Conservation (phyloP, 352 stramenopile genomes). For the Globisporangium sylvaticum region DNA sequence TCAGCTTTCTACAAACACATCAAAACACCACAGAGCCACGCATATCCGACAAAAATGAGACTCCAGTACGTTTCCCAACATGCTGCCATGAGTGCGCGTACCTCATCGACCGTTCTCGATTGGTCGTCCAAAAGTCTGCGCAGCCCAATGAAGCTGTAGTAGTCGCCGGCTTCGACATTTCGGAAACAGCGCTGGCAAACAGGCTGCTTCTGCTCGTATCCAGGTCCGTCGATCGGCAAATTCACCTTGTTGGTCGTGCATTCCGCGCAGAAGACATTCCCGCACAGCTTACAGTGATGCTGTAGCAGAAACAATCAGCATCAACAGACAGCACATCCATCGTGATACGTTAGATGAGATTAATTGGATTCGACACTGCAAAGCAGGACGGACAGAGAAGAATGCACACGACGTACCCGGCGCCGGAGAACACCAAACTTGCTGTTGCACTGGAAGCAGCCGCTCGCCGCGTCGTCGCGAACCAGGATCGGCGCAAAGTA, state of each 20-base stretch:
- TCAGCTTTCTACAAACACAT: constrained; percentile 44
- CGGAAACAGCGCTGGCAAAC: constrained; percentile 75
- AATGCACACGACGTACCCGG: constrained; percentile 29
- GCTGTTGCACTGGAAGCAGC: constrained; percentile 60
- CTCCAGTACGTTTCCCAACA: neutral
- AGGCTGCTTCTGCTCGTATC: constrained; percentile 67
- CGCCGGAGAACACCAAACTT: constrained; percentile 76
- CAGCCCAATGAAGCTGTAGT: constrained; percentile 68
- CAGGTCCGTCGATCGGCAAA: constrained; percentile 49
- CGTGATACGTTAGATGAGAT: neutral
- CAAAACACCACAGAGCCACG: neutral
- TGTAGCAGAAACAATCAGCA: constrained; percentile 10
- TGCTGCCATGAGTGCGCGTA: constrained; percentile 8
- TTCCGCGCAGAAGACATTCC: constrained; percentile 67
- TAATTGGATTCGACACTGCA: neutral
- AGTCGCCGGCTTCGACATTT: constrained; percentile 66
- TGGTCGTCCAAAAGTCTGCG: constrained; percentile 51
- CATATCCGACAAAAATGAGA: neutral
- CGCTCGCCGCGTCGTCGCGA: constrained; percentile 34
- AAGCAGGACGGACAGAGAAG: neutral
- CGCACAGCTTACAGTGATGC: constrained; percentile 78
- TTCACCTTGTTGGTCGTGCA: constrained; percentile 71
- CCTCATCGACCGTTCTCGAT: constrained; percentile 30
- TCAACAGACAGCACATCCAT: neutral
- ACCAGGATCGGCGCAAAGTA: constrained; percentile 63